Base-by-base conservation (phyloP, 1,284 basidiomycete species). In the Dichomitus squalens region DNA sequence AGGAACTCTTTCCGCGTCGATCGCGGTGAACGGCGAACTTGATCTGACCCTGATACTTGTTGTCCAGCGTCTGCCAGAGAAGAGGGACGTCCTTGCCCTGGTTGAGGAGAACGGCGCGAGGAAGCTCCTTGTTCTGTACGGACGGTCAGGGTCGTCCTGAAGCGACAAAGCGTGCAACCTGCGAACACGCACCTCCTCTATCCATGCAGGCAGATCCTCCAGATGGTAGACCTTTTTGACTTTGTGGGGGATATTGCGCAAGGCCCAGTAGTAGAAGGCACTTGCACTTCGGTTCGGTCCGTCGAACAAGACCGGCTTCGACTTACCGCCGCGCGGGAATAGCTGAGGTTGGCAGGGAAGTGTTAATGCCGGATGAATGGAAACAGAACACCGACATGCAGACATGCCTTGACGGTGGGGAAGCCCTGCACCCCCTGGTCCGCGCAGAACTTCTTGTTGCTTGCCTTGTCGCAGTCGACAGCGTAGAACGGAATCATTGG, bases 391-490 rank as follows among this genome's bases (percentile, higher is more conserved):
- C 52, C 14, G 25, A 50, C 33, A 9, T 31, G 34, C 9, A 40
- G 21, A 60, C 73, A 49, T 66, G 83, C 85, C 76, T 93, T 98
- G 72, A 96, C 79, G 3, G 95, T 97, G 1, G 96, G 95, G 81
- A 96, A 98, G 2, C 96, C 95, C 74, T 95, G 81, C 20, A 97
- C 83, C n/a, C 86, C 87, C 77, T 93, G 91, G 60, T 93, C 85
- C 0, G 85, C 85, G 69, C 95, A 98, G 8, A 96, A 74, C 7
- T 77, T 79, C 72, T 91, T 93, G 75, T 97, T 96, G 67, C 78
- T 76, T 23, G 86, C 82, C n/a, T 82, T 87, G 67, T 98, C 95
- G 64, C 95, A 98, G 72, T 98, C 93, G 43, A 98, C 84, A 11
- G 93, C 91, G 72, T 95, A 96, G 59, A 92, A 82, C 1, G 94